Percentiles rank a stretch among this genome's conserved stretches.
These are phyloP conservation scores for Vaucheria bursata DNA, from an alignment of 352 stramenopile genomes.

Conservation along the genomic window DNA sequence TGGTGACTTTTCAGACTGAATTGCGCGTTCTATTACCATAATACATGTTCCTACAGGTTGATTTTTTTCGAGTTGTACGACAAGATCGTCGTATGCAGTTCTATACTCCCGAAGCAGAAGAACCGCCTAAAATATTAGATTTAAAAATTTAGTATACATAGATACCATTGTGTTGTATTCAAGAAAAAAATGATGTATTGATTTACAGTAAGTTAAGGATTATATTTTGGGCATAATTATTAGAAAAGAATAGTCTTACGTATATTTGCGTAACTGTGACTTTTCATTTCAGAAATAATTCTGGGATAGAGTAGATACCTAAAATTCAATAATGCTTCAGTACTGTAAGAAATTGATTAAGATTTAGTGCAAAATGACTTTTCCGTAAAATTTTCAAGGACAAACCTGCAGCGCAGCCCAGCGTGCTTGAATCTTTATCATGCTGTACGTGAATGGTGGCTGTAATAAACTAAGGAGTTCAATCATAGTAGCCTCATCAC, in stretches of 20 bases:
- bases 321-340: not conserved
- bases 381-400: not conserved
- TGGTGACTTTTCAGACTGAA: conserved; percentile 11
- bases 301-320: not conserved
- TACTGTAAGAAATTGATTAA: not conserved
- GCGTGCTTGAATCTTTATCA: conserved; percentile 28
- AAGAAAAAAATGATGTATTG: not conserved
- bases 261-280: not conserved
- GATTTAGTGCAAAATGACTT: not conserved
- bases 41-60: conserved; percentile 26
- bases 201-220: not conserved
- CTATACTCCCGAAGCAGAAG: conserved; percentile 31
- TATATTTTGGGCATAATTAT: not conserved
- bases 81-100: conserved; percentile 28
- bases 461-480: conserved; percentile 19
- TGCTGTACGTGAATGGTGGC: conserved; percentile 23
- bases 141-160: not conserved
- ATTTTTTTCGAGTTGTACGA: not conserved
- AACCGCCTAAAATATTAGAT: conserved; percentile 16
- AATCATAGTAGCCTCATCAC: conserved; percentile 33
- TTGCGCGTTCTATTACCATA: conserved; percentile 11
- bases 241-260: not conserved
- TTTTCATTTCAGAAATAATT: not conserved
- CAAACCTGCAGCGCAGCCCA: conserved; percentile 18
- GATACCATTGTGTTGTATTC: not conserved